Conservation (phyloP, 2,329 filamentous ascomycete genomes). For the Ophiostoma sp. region DNA sequence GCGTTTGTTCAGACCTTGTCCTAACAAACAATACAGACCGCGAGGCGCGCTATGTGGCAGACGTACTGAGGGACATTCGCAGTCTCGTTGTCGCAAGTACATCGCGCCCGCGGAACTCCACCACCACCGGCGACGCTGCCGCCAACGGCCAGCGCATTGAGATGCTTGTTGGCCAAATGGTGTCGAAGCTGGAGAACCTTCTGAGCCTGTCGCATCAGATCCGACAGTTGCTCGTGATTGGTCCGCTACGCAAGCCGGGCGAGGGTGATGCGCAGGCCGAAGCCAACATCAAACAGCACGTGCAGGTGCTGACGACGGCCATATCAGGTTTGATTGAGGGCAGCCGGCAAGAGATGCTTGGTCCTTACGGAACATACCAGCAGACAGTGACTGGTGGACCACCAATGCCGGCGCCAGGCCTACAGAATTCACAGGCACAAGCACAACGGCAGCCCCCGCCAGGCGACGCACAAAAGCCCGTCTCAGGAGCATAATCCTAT, state of each 20-base stretch:
- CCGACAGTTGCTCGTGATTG: constrained; percentile 47
- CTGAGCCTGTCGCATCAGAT: constrained; percentile 44
- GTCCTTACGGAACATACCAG: constrained; percentile 29
- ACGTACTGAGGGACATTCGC: constrained; percentile 42
- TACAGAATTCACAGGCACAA: not conserved
- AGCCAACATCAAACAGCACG: constrained; percentile 35
- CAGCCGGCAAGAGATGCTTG: constrained; percentile 29
- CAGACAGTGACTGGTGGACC: constrained; percentile 20
- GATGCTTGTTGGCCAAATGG: constrained; percentile 36
- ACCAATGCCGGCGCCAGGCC: not conserved
- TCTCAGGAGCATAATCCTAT: not conserved
- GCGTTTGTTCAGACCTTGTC: no score
- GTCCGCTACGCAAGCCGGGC: constrained; percentile 42
- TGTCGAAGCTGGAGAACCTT: constrained; percentile 42
- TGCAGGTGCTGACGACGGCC: constrained; percentile 35
- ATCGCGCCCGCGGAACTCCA: constrained; percentile 34
- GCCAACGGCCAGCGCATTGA: constrained; percentile 41
- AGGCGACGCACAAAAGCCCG: not conserved
- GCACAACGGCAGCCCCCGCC: not conserved
- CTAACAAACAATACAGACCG: constrained; percentile 32
- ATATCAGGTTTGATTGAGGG: constrained; percentile 33
- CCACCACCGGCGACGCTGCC: constrained; percentile 37
- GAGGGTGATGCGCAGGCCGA: constrained; percentile 39
- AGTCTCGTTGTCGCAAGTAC: constrained; percentile 40
- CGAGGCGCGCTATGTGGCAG: constrained; percentile 42